Evolutionary conservation across 805 yeast genomes (phyloP), one percentile per base, ranked within the genome.

Genomic region (Tetrapisispora nanseiensis): DNA sequence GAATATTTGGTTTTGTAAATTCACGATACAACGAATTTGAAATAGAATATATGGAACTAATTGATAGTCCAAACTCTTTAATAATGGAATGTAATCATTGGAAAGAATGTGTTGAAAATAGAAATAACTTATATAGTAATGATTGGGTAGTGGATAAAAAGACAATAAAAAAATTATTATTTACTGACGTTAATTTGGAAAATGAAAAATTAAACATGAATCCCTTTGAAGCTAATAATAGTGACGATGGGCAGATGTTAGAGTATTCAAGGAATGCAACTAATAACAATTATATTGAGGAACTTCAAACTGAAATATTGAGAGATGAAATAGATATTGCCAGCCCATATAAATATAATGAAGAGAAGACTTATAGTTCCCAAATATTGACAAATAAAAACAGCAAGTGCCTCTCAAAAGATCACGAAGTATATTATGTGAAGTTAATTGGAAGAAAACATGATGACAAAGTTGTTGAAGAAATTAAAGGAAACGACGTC

Each of bases 81-180:
- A 47, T 35, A 4, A 40, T 41, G 3, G 72, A 71, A 41, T 36
- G 68, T 8, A 46, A 51, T 8, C 67, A 68, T 57, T 70, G 74
- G 73, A 46, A 46, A 22, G 41, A 37, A 6, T 54, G 63, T 0
- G 26, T 68, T 28, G 31, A 47, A 7, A 42, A 47, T 18, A 51
- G 67, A 33, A 41, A 48, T 8, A 36, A 48, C 8, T 43, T 68
- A 23, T 35, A 37, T 4, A 47, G 46, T 1, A 35, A 26, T 16
- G 68, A 71, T 0, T 70, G 75, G 75, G 46, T 49, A 16, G 26
- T 52, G 2, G 49, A 43, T 35, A 23, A 18, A 15, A 27, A 56
- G 15, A 16, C 12, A 10, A 16, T 29, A 5, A 13, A 9, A 36
- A n/a, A 37, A 22, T 12, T 24, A 16, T 22, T 28, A 18, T 29